Evolutionary conservation across 208 protist species (phyloP).

Genomic region (Porcisia deanei): DNA sequence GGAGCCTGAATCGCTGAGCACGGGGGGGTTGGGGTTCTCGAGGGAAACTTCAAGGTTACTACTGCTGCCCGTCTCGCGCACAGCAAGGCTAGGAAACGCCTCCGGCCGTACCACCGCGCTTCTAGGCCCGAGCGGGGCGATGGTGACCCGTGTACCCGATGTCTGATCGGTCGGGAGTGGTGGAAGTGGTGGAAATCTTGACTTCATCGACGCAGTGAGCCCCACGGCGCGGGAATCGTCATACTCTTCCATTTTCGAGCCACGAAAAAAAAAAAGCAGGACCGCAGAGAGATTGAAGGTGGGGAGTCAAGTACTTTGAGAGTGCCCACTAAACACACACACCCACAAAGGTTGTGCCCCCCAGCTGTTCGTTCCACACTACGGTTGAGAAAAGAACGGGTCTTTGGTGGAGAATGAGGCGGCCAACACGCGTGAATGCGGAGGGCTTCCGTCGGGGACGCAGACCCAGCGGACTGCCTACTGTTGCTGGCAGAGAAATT

Average conservation of each 20-base stretch:
- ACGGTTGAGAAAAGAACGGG: not conserved
- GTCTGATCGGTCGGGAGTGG: not conserved
- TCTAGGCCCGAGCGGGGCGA: too few relatives aligned
- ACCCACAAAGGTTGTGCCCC: not conserved
- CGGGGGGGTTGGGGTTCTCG: not conserved
- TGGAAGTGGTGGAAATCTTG: not conserved
- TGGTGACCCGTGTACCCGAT: not conserved
- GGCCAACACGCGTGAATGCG: too few relatives aligned
- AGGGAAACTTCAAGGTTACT: not conserved
- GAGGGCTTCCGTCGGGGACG: too few relatives aligned
- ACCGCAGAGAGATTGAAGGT: not conserved
- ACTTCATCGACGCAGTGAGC: not conserved
- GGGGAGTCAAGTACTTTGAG: too few relatives aligned
- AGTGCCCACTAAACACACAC: too few relatives aligned
- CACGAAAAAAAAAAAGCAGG: not conserved
- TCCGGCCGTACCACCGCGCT: not conserved
- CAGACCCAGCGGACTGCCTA: too few relatives aligned
- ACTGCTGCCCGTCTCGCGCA: not conserved
- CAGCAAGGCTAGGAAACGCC: not conserved
- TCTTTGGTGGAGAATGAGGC: too few relatives aligned
- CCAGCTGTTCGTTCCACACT: not conserved
- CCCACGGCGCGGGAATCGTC: not conserved
- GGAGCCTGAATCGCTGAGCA: not conserved
- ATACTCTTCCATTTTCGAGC: not conserved
- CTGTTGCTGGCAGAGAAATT: too few relatives aligned